A percentile compares a stretch with the other conserved stretches of the same genome.
Conservation (phyloP, 169 alveolate species). For the Fabrea salina region DNA sequence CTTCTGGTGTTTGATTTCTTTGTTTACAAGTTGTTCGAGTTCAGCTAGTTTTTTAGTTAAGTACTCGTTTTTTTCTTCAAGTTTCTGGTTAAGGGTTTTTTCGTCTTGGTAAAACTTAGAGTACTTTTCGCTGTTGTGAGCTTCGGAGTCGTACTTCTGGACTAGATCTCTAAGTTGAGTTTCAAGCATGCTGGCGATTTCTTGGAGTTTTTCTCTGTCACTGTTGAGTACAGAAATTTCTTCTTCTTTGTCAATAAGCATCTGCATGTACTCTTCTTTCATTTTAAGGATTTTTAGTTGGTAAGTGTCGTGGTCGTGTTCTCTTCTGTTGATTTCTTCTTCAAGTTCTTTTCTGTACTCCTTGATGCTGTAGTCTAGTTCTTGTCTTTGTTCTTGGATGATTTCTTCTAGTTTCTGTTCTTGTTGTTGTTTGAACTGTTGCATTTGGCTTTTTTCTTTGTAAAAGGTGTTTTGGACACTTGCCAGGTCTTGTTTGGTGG, state of each 20-base stretch:
- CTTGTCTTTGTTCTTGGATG: neutral
- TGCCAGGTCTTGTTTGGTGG: too few relatives aligned
- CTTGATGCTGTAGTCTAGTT: neutral
- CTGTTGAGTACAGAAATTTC: neutral
- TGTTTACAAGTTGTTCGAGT: neutral
- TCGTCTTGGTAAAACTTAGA: neutral
- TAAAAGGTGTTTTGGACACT: too few relatives aligned
- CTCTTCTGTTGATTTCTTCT: neutral
- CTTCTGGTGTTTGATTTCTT: neutral
- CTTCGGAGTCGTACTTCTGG: neutral
- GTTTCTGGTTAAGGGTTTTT: neutral
- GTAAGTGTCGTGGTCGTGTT: neutral
- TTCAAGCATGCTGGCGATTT: neutral
- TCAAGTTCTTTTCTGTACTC: neutral
- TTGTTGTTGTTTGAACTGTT: too few relatives aligned
- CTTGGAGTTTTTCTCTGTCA: slow-evolving; percentile 17
- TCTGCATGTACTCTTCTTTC: neutral
- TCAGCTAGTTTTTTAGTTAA: neutral
- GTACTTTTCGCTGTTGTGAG: neutral
- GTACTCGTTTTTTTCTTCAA: neutral
- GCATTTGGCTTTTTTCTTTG: too few relatives aligned
- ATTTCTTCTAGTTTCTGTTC: slow-evolving; percentile 5
- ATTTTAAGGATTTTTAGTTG: neutral
- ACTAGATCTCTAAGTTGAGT: neutral
- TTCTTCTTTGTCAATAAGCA: slow-evolving; percentile 20